phyloP scores from a whole-genome alignment of 1,284 basidiomycete genomes.

The Gomphus bonarii region DNA sequence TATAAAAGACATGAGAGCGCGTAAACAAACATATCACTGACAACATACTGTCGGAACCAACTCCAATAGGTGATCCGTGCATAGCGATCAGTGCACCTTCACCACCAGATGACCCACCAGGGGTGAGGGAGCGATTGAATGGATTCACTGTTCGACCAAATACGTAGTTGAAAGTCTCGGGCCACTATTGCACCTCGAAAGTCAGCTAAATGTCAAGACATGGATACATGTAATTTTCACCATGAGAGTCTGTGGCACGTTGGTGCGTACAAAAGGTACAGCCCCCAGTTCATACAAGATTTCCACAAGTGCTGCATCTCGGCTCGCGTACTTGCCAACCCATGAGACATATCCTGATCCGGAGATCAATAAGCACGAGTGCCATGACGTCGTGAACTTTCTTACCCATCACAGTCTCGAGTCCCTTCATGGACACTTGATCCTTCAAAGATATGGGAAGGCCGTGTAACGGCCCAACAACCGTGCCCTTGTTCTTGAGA shows the following conservation, averaged over 20 bases:
- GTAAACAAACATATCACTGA: not conserved
- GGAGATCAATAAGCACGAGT: not conserved
- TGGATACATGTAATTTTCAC: slow-evolving; percentile 20
- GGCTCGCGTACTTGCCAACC: slow-evolving; percentile 43
- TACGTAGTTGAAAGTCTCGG: slow-evolving; percentile 49
- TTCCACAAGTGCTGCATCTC: slow-evolving; percentile 49
- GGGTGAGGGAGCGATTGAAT: slow-evolving; percentile 38
- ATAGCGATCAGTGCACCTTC: slow-evolving; percentile 45
- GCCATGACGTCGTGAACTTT: not conserved
- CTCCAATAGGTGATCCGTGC: slow-evolving; percentile 50
- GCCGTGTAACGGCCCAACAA: slow-evolving; percentile 51
- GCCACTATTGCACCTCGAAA: slow-evolving; percentile 31
- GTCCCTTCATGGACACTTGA: slow-evolving; percentile 47
- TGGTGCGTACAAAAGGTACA: slow-evolving; percentile 60
- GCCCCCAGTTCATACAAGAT: slow-evolving; percentile 52
- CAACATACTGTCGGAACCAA: slow-evolving; percentile 46
- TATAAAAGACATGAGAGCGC: not conserved
- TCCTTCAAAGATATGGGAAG: slow-evolving; percentile 58
- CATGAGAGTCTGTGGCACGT: slow-evolving; percentile 61
- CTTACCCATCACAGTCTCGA: slow-evolving; percentile 47
- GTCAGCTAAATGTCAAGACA: not conserved
- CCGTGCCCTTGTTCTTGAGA: slow-evolving; percentile 33
- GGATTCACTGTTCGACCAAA: slow-evolving; percentile 67
- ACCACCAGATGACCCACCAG: slow-evolving; percentile 54
- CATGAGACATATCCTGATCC: slow-evolving; percentile 54